These are phyloP conservation scores for Phalaenopsis equestris DNA, from an alignment of 106 monocot species.

Conservation along the genomic window DNA sequence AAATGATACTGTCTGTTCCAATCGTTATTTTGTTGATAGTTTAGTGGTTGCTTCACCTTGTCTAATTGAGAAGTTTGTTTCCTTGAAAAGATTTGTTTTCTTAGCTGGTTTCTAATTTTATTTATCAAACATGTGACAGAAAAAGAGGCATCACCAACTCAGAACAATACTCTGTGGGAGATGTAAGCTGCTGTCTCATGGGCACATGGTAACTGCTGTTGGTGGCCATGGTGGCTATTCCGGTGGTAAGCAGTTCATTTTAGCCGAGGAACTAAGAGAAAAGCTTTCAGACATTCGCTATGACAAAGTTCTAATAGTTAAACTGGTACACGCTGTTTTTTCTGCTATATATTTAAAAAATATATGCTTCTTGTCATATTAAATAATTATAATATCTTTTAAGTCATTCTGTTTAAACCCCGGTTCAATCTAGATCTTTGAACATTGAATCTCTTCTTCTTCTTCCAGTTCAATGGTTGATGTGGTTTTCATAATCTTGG, in stretches of 20 bases:
- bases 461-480: too few species aligned
- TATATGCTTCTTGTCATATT: neutral
- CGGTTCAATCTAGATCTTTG: too few species aligned
- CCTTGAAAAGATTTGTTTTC: neutral
- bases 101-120: neutral
- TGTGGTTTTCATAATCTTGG: too few species aligned
- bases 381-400: too few species aligned
- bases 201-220: constrained; percentile 96
- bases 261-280: constrained; percentile 78
- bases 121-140: constrained; percentile 30
- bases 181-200: constrained; percentile 86
- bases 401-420: too few species aligned
- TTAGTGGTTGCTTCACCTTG: constrained; percentile 1
- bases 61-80: neutral
- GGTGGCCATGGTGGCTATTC: constrained; percentile 96
- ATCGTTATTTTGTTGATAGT: neutral
- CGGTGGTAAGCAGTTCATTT: constrained; percentile 90
- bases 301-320: constrained; percentile 88
- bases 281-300: constrained; percentile 76
- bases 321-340: constrained; percentile 45
- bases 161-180: constrained; percentile 84
- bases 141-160: constrained; percentile 84
- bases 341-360: neutral
- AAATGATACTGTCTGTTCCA: neutral
- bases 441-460: too few species aligned